Conservation (phyloP, 169 alveolate species). For the Amoebophrya sp. region DNA sequence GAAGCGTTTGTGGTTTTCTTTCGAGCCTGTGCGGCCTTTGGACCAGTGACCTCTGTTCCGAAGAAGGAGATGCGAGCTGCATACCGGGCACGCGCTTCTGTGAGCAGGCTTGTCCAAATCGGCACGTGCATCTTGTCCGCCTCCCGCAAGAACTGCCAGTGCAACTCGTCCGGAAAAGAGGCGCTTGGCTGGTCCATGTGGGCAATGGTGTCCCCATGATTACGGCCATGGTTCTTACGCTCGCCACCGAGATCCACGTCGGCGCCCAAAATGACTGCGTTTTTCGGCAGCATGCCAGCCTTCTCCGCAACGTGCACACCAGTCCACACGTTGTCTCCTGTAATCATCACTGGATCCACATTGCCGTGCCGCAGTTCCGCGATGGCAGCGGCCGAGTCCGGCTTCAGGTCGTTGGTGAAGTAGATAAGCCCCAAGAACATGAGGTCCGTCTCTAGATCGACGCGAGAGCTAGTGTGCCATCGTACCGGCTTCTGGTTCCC, state of each 20-base stretch:
- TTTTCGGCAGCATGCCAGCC: background rate
- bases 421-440: background rate
- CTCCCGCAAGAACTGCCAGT: constrained; percentile 10
- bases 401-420: background rate
- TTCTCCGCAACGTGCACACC: constrained; percentile 9
- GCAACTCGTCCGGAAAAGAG: background rate
- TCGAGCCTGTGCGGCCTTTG: background rate
- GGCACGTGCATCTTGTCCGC: background rate
- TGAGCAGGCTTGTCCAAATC: background rate
- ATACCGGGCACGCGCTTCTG: background rate
- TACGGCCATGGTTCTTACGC: background rate
- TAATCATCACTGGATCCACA: background rate
- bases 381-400: background rate
- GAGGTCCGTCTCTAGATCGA: background rate
- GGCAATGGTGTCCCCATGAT: too few species aligned
- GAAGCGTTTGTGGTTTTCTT: background rate
- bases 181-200: too few species aligned
- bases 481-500: background rate
- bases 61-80: background rate
- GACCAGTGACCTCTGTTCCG: background rate
- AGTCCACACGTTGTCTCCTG: constrained; percentile 18
- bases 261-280: background rate
- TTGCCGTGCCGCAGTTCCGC: constrained; percentile 15
- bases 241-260: background rate
- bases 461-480: constrained; percentile 19